Base-by-base conservation (phyloP, 257 asterid species). In the Penstemon eatonii region DNA sequence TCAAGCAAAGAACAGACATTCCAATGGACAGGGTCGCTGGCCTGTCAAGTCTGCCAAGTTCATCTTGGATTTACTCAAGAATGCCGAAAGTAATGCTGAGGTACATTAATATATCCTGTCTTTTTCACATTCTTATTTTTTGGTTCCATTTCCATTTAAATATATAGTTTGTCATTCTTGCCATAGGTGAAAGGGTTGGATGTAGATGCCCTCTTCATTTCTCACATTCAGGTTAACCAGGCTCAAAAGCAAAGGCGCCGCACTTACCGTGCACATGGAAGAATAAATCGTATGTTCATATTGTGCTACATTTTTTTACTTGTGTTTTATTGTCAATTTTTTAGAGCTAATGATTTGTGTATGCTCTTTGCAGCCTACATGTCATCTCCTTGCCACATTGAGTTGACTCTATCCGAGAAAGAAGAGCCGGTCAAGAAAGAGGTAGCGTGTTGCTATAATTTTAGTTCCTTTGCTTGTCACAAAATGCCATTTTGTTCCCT, bases 11-110 rank as follows among this genome's bases (percentile, higher is more conserved):
- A 86, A 86, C 76, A 82, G 96, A 52, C 97, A 90, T 63, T 83
- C 97, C 6, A 88, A 88, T 76, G 97, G 96, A 18, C 94, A 90
- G 73, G 96, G 96, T 0, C 94, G 96, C n/a, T 90, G 96, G 97
- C 97, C 96, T 10, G 93, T 80, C 19, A 90, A 90, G 54, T 90
- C 97, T 45, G 97, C 95, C 7, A 79, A 73, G 65, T 84, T 87
- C 53, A 79, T 90, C 72, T 70, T 90, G 60, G 97, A 88, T 76
- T 80, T 90, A 47, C 89, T 90, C 4, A 90, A 90, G 76, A 90
- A 90, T 58, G 96, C 94, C 4, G 96, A 90, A 67, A 87, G 96
- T n/a, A 90, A 90, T 71, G 97, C 97, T 5, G 97, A 90, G 86
- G 95, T 90, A 77, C 60, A 18, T n/a, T 15, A 4, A 4, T 5